Percentiles rank a stretch among this genome's conserved stretches.
Conservation (phyloP, 495 filamentous ascomycete species). For the Annulohypoxylon bovei region DNA sequence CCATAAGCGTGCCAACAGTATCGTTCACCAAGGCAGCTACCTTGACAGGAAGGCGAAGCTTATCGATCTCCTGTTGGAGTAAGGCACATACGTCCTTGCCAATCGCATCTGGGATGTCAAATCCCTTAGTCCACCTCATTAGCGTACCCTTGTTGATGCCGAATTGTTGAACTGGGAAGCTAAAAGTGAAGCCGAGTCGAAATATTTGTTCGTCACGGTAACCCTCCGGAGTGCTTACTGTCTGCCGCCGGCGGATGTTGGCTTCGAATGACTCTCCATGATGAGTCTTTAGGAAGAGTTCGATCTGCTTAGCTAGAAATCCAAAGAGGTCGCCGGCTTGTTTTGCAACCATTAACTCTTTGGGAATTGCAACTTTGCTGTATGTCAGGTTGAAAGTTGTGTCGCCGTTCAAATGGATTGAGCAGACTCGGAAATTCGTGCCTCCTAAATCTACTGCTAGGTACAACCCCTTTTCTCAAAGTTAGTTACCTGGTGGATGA, state of each 20-base stretch:
- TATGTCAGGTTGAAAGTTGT: conserved; percentile 90
- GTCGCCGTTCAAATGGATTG: conserved; percentile 89
- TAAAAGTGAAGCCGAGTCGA: conserved; percentile 95
- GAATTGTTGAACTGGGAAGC: conserved; percentile 92
- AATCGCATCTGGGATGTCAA: conserved; percentile 90
- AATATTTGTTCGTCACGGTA: conserved; percentile 77
- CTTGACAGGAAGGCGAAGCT: conserved; percentile 83
- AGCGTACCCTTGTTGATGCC: conserved; percentile 93
- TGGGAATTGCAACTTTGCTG: conserved; percentile 90
- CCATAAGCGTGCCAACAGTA: conserved; percentile 97
- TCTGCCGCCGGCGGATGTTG: conserved; percentile 68
- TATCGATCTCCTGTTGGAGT: conserved; percentile 91
- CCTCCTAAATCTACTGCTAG: conserved; percentile 96
- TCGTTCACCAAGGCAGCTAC: conserved; percentile 97
- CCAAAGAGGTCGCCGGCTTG: conserved; percentile 88
- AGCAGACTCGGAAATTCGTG: conserved; percentile 98
- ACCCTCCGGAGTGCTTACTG: conserved; percentile 62
- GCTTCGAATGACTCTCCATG: conserved; percentile 88
- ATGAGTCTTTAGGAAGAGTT: conserved; percentile 83
- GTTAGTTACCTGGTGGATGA: background rate
- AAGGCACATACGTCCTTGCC: conserved; percentile 94
- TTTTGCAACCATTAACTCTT: conserved; percentile 88
- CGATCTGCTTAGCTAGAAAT: conserved; percentile 92
- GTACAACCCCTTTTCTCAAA: conserved; percentile 78
- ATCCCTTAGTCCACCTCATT: conserved; percentile 98